These are phyloP conservation scores for Fonsecaea nubica DNA, from an alignment of 2,329 filamentous ascomycete genomes.

Conservation along the genomic window DNA sequence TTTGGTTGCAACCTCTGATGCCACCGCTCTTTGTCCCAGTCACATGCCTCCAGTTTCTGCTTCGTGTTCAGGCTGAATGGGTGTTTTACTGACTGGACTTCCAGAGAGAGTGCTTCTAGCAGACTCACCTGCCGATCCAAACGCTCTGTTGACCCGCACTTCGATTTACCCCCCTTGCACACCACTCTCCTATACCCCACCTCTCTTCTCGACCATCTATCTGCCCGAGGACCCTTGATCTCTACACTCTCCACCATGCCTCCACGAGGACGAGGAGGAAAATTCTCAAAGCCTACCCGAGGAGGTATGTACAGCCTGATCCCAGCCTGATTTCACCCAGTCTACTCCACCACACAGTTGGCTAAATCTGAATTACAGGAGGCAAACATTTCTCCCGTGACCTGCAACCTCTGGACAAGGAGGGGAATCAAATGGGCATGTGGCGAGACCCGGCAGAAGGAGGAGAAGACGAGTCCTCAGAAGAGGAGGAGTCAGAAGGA, in stretches of 20 bases:
- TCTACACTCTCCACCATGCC: constrained; percentile 46
- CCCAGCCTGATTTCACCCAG: neutral
- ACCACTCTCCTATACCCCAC: neutral
- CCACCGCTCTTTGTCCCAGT: constrained; percentile 20
- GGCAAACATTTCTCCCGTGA: constrained; percentile 96
- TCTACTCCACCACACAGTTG: constrained; percentile 2
- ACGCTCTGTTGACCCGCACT: neutral
- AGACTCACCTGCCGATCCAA: neutral
- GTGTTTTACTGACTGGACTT: neutral
- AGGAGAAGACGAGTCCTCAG: constrained; percentile 48
- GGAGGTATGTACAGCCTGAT: constrained; percentile 68
- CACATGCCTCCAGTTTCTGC: constrained; percentile 9
- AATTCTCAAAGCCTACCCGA: constrained; percentile 91
- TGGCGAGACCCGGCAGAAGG: constrained; percentile 64
- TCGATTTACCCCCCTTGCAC: neutral
- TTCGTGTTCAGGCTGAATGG: neutral
- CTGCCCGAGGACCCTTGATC: neutral
- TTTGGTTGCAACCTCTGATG: constrained; percentile 12
- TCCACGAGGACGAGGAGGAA: constrained; percentile 79
- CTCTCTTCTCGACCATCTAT: neutral
- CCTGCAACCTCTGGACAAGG: constrained; percentile 83
- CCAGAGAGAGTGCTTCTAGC: neutral
- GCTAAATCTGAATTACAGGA: constrained; percentile 59
- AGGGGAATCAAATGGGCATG: constrained; percentile 88
- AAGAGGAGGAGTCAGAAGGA: constrained; percentile 55